Base-by-base conservation (phyloP, 495 filamentous ascomycete genomes). In the Rhypophila decipiens region DNA sequence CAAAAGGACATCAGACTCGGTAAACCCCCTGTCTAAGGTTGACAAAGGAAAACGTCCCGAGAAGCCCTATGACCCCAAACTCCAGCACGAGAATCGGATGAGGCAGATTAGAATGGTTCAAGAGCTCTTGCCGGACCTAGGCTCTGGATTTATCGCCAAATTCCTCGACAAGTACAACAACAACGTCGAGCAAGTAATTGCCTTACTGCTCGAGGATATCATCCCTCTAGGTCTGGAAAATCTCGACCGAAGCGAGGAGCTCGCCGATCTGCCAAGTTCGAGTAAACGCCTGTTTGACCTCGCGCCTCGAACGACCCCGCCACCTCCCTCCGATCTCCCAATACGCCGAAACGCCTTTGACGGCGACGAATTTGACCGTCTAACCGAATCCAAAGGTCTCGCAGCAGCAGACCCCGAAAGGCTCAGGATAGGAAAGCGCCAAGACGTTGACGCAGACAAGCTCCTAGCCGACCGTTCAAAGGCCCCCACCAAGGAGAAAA, bases 51-150 rank as follows among this genome's bases (percentile, higher is more conserved):
- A 93, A 66, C 73, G 64, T 5, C 62, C 69, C 43, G 72, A 69
- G 41, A 59, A 59, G 7, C 61, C 68, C 34, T 74, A 75, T 33
- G 60, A 74, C 31, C 67, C 68, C 44, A 68, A 64, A 29, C 58
- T 56, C 20, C 63, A 47, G 49, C 87, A 89, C 59, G 67, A 88
- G 36, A 88, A 95, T 67, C 82, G 77, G 22, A 83, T 91, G 79
- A 88, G 81, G 56, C 78, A 90, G 22, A 78, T 96, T 40, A 84
- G 82, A 5, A 87, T 91, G 65, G 73, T 98, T 31, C 89, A 95
- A 58, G 93, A 98, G 56, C 72, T 98, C 20, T 96, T 98, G 65
- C 89, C 93, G 0, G 80, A 91, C 47, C 75, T 98, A 7, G 93
- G 90, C 2, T 80, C 86, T 5, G 86, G 78, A 4, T 97, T 95